Conservation (phyloP, 2,329 filamentous ascomycete species). For the Sporothrix sp. region DNA sequence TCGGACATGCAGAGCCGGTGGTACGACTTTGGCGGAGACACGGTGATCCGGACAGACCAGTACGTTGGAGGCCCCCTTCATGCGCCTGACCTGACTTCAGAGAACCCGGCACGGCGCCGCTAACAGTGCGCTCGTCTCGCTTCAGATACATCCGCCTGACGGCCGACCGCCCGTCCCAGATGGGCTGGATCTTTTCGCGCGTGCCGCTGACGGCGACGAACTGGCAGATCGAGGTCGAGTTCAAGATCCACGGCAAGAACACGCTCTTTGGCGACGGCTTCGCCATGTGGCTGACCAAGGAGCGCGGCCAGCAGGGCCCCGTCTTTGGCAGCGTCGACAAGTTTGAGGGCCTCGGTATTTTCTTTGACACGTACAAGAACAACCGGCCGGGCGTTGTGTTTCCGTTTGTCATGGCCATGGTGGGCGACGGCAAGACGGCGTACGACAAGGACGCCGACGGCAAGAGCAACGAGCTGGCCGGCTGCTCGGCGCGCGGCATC, state of each 20-base stretch:
- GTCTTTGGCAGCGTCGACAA: slow-evolving; percentile 84
- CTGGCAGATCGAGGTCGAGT: slow-evolving; percentile 96
- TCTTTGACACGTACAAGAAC: slow-evolving; percentile 99
- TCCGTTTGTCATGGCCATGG: slow-evolving; percentile 97
- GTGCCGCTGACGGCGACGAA: slow-evolving; percentile 95
- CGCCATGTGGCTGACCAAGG: slow-evolving; percentile 95
- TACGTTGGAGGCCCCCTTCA: slow-evolving; percentile 29
- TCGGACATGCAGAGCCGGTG: slow-evolving; percentile 96
- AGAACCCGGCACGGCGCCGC: no score
- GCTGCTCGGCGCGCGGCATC: slow-evolving; percentile 88
- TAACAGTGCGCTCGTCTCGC: not conserved
- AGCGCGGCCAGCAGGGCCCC: slow-evolving; percentile 67
- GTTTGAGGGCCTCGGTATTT: slow-evolving; percentile 90
- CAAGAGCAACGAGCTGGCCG: slow-evolving; percentile 84
- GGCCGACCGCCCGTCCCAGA: slow-evolving; percentile 79
- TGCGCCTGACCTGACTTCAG: no score
- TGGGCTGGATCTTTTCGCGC: slow-evolving; percentile 87
- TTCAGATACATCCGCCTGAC: slow-evolving; percentile 82
- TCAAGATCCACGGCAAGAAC: slow-evolving; percentile 82
- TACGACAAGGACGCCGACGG: slow-evolving; percentile 95
- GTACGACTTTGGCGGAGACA: slow-evolving; percentile 98
- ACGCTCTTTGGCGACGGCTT: slow-evolving; percentile 93
- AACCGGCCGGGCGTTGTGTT: slow-evolving; percentile 92
- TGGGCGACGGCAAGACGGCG: slow-evolving; percentile 75
- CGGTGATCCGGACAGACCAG: slow-evolving; percentile 66